Base-by-base conservation (phyloP, 805 yeast genomes). In the Kurtzmaniella fragi region DNA sequence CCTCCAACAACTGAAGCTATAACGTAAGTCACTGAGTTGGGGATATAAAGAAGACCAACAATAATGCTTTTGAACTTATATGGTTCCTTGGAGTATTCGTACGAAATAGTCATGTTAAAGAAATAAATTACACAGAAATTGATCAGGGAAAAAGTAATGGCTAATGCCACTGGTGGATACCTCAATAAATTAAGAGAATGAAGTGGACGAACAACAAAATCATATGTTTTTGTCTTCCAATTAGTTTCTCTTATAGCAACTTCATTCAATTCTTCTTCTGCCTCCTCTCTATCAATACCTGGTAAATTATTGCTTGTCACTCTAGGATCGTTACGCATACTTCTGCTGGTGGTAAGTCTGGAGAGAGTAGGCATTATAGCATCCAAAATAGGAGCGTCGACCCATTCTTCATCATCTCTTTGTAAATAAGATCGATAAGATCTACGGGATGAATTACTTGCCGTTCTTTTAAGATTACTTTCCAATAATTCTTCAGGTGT, bases 1-100 rank as follows among this genome's bases (percentile, higher is more conserved):
- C 96, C 96, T 28, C 95, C 95, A 44, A 75, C 67, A n/a, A 88
- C 61, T 0, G 91, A 81, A 0, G 95, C 91, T 34, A 82, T 48
- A 28, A 87, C 60, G 53, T 86, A 87, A 0, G 90, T 77, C 17
- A 85, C 75, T 0, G 95, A 85, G 57, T 87, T 87, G 28, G 96
- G 95, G 27, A 87, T 78, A 62, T 85, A 87, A 40, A 84, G 70
- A 20, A 87, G 67, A 27, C 96, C 96, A 35, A 82, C 73, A 40
- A 80, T 69, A 35, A 85, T 59, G 0, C 84, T 61, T 27, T 67
- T 62, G 67, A 83, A 88, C 50, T 78, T 76, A 58, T 87, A 87
- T 3, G 96, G 96, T 0, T 63, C 58, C 15, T 71, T 52, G 0
- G 84, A 64, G 57, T 79, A 87, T 38, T 70, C 71, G 50, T 75